A percentile compares a stretch with the other conserved stretches of the same genome.
Conservation (phyloP, 495 filamentous ascomycete species). For the Penicillium macrosclerotiorum region DNA sequence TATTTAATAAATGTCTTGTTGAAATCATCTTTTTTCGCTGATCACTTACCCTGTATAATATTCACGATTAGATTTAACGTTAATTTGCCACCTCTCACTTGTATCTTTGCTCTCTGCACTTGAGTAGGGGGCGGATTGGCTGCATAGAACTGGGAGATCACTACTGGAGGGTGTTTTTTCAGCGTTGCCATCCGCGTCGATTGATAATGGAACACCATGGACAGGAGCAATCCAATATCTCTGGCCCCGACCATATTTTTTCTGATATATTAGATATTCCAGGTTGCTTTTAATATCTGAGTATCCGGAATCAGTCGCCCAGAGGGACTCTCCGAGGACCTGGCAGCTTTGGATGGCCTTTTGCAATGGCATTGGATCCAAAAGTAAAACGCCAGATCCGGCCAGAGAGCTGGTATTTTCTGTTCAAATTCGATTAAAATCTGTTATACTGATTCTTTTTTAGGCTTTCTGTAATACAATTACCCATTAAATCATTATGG, state of each 20-base stretch:
- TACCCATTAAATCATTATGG: conserved; percentile 24
- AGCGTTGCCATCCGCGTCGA: conserved; percentile 11
- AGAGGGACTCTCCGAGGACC: conserved; percentile 16
- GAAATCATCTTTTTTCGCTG: too few species aligned
- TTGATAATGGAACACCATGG: conserved; percentile 7
- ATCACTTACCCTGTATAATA: conserved; percentile 19
- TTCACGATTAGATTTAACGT: conserved; percentile 18
- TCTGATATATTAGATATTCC: conserved; percentile 16
- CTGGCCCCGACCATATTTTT: conserved; percentile 7
- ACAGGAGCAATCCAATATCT: conserved; percentile 15
- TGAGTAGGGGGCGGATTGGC: conserved; percentile 20
- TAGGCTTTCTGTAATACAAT: too few species aligned
- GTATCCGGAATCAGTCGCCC: background rate
- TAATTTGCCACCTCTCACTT: conserved; percentile 15
- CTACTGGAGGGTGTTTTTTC: conserved; percentile 6
- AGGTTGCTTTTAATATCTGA: conserved; percentile 5
- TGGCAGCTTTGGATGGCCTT: conserved; percentile 16
- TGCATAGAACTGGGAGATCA: conserved; percentile 18
- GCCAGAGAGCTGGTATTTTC: conserved; percentile 16
- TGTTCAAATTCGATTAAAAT: background rate
- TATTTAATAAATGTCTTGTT: background rate
- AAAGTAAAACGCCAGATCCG: conserved; percentile 17
- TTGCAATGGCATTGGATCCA: conserved; percentile 17
- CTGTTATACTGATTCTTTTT: too few species aligned
- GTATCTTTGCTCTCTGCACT: conserved; percentile 12